Evolutionary conservation across 2,329 filamentous ascomycete species (phyloP).

Genomic region (Sporothrix sp.): DNA sequence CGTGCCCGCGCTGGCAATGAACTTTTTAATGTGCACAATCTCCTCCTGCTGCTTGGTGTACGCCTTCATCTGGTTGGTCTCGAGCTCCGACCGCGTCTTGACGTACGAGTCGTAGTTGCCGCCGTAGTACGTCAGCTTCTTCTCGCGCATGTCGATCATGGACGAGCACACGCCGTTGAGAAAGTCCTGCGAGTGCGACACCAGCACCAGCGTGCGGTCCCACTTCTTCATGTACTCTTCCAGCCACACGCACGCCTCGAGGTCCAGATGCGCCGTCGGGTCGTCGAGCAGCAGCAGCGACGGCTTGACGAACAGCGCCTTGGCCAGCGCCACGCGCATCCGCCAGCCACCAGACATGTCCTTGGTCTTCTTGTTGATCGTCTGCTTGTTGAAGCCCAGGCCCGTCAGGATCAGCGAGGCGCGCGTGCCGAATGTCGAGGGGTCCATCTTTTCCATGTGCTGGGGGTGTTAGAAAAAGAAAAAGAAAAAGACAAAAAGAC

Average conservation of each 20-base stretch:
- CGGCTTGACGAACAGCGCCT: conserved; percentile 97
- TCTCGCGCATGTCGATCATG: conserved; percentile 97
- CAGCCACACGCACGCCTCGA: conserved; percentile 98
- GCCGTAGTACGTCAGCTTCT: conserved; percentile 91
- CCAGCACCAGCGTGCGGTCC: conserved; percentile 91
- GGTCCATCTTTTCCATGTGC: conserved; percentile 99
- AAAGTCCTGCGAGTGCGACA: conserved; percentile 98
- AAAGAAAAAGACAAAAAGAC: background rate
- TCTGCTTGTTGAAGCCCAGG: conserved; percentile 98
- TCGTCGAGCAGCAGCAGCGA: conserved; percentile 93
- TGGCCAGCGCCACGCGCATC: conserved; percentile 96
- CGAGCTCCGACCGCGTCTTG: conserved; percentile 90
- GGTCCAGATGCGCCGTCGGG: conserved; percentile 96
- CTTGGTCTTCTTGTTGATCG: conserved; percentile 99
- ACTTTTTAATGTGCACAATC: conserved; percentile 99
- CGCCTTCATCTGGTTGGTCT: conserved; percentile 97
- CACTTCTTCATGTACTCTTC: conserved; percentile 99
- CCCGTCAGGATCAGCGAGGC: conserved; percentile 94
- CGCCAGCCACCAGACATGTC: conserved; percentile 99
- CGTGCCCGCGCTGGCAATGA: conserved; percentile 98
- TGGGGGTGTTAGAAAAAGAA: conserved; percentile 27
- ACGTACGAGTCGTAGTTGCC: conserved; percentile 98
- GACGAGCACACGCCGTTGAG: conserved; percentile 95
- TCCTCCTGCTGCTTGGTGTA: conserved; percentile 99
- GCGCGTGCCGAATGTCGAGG: conserved; percentile 90